Base-by-base conservation (phyloP, 345 rosid genomes). In the Excoecaria agallocha region DNA sequence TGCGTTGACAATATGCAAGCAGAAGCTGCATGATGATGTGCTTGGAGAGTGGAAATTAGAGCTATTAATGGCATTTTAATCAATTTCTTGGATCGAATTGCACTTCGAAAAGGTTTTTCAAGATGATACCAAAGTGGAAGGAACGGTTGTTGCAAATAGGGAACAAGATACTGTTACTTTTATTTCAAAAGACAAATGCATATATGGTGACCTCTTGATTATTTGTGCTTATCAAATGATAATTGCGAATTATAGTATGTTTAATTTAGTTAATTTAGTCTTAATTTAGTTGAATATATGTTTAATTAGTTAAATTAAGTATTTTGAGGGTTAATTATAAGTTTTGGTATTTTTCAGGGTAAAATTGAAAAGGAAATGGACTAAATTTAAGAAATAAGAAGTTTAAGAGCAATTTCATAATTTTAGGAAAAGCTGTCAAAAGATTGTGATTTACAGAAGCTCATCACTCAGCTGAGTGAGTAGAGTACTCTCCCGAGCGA, bases 221-320 rank as follows among this genome's bases (percentile, higher is more conserved):
- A 96, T 83, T 95, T 93, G 80, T 93, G 98, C 82, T 95, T 93
- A 74, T 95, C 97, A 80, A 95, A 95, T 98, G n/a, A n/a, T n/a
- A n/a, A n/a, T n/a, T n/a, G n/a, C n/a, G n/a, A n/a, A n/a, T n/a
- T n/a, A n/a, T n/a, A n/a, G n/a, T n/a, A n/a, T n/a, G n/a, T n/a
- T n/a, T n/a, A n/a, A n/a, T n/a, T n/a, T n/a, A n/a, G n/a, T n/a
- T n/a, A n/a, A n/a, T n/a, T n/a, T n/a, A n/a, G n/a, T n/a, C n/a
- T n/a, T n/a, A n/a, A 95, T 95, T 84, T 91, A 96, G 86, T 95
- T 93, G 97, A 95, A 87, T 61, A 90, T 94, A 51, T 96, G 96
- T 89, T 93, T 93, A 76, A 95, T 96, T 84, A 91, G 99, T 77
- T n/a, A n/a, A n/a, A n/a, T n/a, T n/a, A n/a, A n/a, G n/a, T n/a